These are phyloP conservation scores for Achaetomiella virescens DNA, from an alignment of 495 filamentous ascomycete species.

Conservation along the genomic window DNA sequence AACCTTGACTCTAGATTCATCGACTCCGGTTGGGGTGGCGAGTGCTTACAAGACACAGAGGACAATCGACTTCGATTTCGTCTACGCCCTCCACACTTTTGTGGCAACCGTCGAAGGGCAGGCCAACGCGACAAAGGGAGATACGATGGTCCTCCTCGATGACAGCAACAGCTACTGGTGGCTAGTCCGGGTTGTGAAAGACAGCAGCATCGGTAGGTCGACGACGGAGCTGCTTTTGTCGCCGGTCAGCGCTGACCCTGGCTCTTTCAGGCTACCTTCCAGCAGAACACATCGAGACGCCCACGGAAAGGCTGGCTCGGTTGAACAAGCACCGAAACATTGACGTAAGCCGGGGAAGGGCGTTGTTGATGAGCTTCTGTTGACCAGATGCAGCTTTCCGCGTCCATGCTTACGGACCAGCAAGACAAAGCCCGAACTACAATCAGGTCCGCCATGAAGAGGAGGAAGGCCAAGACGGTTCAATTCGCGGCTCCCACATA, in stretches of 20 bases:
- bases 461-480: conserved; percentile 83
- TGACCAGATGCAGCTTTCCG: conserved; percentile 59
- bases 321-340: conserved; percentile 98
- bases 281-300: conserved; percentile 97
- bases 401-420: conserved; percentile 90
- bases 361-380: background rate
- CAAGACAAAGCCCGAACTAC: conserved; percentile 83
- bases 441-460: conserved; percentile 80
- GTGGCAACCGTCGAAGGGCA: conserved; percentile 97
- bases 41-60: conserved; percentile 80
- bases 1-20: conserved; percentile 51
- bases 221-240: background rate
- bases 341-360: conserved; percentile 57
- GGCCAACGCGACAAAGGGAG: conserved; percentile 95
- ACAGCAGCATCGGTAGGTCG: conserved; percentile 84
- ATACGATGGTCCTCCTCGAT: conserved; percentile 99
- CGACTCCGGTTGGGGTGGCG: conserved; percentile 64
- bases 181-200: conserved; percentile 94
- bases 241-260: conserved; percentile 13
- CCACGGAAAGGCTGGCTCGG: conserved; percentile 85
- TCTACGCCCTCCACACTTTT: conserved; percentile 97
- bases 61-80: conserved; percentile 99
- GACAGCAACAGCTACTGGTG: conserved; percentile 99
- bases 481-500: conserved; percentile 82
- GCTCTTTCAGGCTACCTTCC: conserved; percentile 73